phyloP scores from a whole-genome alignment of 2,329 filamentous ascomycete species.

The Sclerotinia sclerotiorum region DNA sequence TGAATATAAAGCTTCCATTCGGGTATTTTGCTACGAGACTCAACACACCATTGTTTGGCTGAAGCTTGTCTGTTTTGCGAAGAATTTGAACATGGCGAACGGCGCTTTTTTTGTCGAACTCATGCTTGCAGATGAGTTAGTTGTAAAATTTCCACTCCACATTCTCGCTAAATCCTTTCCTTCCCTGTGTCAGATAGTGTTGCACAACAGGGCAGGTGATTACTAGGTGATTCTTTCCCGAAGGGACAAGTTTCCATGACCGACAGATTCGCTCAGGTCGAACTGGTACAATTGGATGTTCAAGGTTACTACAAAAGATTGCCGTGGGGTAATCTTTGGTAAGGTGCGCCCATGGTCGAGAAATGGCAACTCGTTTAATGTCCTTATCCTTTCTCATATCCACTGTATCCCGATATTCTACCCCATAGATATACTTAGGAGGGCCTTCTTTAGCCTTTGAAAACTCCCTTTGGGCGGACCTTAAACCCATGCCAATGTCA shows the following conservation, averaged over 20 bases:
- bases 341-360: constrained; percentile 1
- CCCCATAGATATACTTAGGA: background rate
- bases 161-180: background rate
- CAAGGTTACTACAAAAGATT: background rate
- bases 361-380: background rate
- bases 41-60: background rate
- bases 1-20: constrained; percentile 3
- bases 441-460: background rate
- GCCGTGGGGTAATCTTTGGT: background rate
- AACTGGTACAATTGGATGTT: background rate
- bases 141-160: background rate
- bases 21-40: background rate
- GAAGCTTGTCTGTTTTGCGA: background rate
- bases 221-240: background rate
- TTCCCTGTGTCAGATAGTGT: background rate
- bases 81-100: background rate
- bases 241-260: background rate
- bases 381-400: background rate
- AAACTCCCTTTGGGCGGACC: background rate
- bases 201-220: background rate
- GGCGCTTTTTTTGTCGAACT: background rate
- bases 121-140: background rate
- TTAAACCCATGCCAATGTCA: background rate
- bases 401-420: background rate
- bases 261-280: background rate